phyloP scores from a whole-genome alignment of 2,329 filamentous ascomycete genomes.

The Exophiala aquamarina region DNA sequence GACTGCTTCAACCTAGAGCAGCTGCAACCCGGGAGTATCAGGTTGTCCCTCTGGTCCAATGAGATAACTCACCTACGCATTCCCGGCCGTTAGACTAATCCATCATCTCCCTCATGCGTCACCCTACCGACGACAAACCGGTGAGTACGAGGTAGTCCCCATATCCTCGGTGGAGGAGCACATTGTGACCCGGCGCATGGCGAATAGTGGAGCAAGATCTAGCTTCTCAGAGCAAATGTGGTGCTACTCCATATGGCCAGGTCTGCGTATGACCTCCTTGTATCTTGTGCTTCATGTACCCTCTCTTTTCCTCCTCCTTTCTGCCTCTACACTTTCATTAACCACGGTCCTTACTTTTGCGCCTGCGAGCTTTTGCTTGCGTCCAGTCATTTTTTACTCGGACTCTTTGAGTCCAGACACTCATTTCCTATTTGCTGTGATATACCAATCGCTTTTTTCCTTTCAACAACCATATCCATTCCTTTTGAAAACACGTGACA shows the following conservation, averaged over 20 bases:
- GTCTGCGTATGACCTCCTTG: slow-evolving; percentile 19
- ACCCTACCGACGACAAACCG: slow-evolving; percentile 2
- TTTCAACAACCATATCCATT: slow-evolving; percentile 12
- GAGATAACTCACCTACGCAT: too few relatives aligned
- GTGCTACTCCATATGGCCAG: slow-evolving; percentile 1
- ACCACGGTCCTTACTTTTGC: slow-evolving; percentile 15
- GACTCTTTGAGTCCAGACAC: slow-evolving; percentile 21
- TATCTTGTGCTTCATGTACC: slow-evolving; percentile 18
- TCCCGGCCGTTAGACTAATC: too few relatives aligned
- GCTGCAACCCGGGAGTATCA: slow-evolving; percentile 1
- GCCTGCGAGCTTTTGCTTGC: slow-evolving; percentile 23
- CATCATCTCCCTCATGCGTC: too few relatives aligned
- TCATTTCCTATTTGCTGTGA: slow-evolving; percentile 12
- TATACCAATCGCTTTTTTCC: slow-evolving; percentile 12
- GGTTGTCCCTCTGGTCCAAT: too few relatives aligned
- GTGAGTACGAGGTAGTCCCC: not conserved
- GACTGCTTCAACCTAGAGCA: slow-evolving; percentile 1
- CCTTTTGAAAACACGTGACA: not conserved
- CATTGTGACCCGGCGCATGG: slow-evolving; percentile 1
- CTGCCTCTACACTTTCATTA: slow-evolving; percentile 8
- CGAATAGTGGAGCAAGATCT: too few relatives aligned
- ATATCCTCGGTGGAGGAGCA: slow-evolving; percentile 1
- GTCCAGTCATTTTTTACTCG: slow-evolving; percentile 26
- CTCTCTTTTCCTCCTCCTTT: slow-evolving; percentile 16
- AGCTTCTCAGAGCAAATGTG: too few relatives aligned